phyloP scores from a whole-genome alignment of 768 basidiomycete genomes.

The Lactarius indigo region DNA sequence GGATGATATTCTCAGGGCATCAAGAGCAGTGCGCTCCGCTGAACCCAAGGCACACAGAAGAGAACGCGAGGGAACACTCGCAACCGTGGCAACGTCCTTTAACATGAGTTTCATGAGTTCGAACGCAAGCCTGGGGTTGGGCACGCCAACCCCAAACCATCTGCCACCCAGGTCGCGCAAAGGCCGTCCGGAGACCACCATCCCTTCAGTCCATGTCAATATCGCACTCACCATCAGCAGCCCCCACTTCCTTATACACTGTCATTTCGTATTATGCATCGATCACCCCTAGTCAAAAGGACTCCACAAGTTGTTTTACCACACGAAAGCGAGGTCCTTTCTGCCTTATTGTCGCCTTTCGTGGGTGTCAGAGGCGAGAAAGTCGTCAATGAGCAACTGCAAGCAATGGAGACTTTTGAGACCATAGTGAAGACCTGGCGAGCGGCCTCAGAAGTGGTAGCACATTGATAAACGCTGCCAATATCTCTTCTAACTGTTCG shows the following conservation, averaged over 20 bases:
- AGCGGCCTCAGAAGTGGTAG: conserved; percentile 50
- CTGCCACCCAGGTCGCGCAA: conserved; percentile 2
- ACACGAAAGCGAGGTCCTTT: conserved; percentile 55
- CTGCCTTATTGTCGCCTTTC: conserved; percentile 57
- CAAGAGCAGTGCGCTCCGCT: conserved; percentile 48
- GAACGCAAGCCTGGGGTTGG: conserved; percentile 31
- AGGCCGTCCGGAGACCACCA: conserved; percentile 42
- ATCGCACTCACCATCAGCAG: conserved; percentile 35
- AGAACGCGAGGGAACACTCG: conserved; percentile 30
- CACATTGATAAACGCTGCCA: not conserved
- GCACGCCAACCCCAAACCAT: conserved; percentile 25
- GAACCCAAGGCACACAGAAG: conserved; percentile 37
- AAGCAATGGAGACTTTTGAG: conserved; percentile 61
- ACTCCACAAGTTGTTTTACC: conserved; percentile 42
- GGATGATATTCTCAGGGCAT: conserved; percentile 55
- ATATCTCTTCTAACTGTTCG: not conserved
- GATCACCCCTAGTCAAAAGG: conserved; percentile 29
- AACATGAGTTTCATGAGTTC: conserved; percentile 39
- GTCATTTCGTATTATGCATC: conserved; percentile 43
- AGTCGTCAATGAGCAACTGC: conserved; percentile 50
- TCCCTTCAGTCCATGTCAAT: conserved; percentile 38
- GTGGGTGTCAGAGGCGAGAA: conserved; percentile 36
- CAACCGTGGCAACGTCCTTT: conserved; percentile 11
- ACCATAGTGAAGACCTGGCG: conserved; percentile 54
- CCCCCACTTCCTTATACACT: conserved; percentile 35